Evolutionary conservation across 1,284 basidiomycete genomes (phyloP), one percentile per base, ranked within the genome.

Genomic region (Volvariella surrecta): DNA sequence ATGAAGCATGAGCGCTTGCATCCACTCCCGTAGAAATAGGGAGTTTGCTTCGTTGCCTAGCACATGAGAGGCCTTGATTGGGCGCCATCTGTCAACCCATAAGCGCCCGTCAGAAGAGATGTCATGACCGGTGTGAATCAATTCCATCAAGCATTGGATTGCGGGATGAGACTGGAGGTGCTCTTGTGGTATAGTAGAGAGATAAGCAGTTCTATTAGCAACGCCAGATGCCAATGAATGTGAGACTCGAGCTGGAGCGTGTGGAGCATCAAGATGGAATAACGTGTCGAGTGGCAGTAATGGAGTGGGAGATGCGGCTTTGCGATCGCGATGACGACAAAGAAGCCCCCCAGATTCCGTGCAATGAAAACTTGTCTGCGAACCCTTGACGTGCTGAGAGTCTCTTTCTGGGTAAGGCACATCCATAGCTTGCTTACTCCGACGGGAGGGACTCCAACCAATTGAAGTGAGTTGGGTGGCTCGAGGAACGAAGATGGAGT

Each of bases 71-170:
- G 90, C 86, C 28, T 67, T 62, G 42, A 68, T 72, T 6, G 93
- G 93, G 18, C 77, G 76, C 73, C 87, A 95, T 49, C 76, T 82
- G 40, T 88, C 81, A 24, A 73, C 67, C 90, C 91, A 95, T 3
- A 74, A 59, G 32, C 81, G 74, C 48, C 70, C 59, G 32, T 58
- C 53, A 16, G 24, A 39, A 53, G 48, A 7, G 54, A 49, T 32
- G 50, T 42, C 35, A 50, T 44, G 20, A 53, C 45, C 15, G 48
- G 49, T 37, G 49, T 49, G 20, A 48, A 34, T 7, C 44, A 43
- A 19, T 6, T 62, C 52, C 28, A 68, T 50, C 42, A 76, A 49
- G 19, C 67, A 70, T 34, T 68, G 54, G 48, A 86, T 76, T n/a
- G 71, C 74, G 42, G 82, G 79, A 55, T 81, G 65, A 32, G 54